A percentile compares a stretch with the other conserved stretches of the same genome.
These are phyloP conservation scores for Leptomonas pyrrhocoris DNA, from an alignment of 208 protist species.

Conservation along the genomic window DNA sequence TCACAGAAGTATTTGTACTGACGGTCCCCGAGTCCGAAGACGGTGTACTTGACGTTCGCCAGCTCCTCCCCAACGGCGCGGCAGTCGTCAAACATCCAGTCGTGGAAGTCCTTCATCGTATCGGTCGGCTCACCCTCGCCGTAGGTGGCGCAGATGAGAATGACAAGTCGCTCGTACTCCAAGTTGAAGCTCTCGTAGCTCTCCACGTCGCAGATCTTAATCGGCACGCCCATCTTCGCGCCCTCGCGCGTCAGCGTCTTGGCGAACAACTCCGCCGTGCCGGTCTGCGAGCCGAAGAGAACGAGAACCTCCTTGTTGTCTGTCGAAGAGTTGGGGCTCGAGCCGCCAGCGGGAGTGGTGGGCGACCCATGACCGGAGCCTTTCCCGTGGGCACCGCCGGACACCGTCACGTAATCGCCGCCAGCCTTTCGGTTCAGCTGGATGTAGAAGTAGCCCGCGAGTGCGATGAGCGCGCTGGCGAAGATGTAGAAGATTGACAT, in stretches of 20 bases:
- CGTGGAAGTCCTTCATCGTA: conserved; percentile 88
- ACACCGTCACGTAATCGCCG: not conserved
- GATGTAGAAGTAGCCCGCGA: conserved; percentile 58
- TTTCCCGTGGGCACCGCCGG: not conserved
- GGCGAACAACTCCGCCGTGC: conserved; percentile 90
- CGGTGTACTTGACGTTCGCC: conserved; percentile 75
- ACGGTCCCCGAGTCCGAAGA: conserved; percentile 90
- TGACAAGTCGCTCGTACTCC: conserved; percentile 68
- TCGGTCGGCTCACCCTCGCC: conserved; percentile 93
- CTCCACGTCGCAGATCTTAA: conserved; percentile 65
- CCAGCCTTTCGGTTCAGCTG: conserved; percentile 34
- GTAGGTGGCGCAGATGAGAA: conserved; percentile 89
- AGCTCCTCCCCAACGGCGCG: conserved; percentile 67
- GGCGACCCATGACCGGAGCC: not conserved
- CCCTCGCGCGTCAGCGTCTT: conserved; percentile 82
- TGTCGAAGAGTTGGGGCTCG: not conserved
- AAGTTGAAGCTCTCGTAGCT: conserved; percentile 66
- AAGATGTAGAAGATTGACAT: conserved; percentile 44
- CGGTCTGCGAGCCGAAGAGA: conserved; percentile 89
- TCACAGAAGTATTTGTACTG: conserved; percentile 93
- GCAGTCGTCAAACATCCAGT: conserved; percentile 81
- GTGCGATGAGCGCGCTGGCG: conserved; percentile 40
- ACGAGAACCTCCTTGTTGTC: conserved; percentile 64
- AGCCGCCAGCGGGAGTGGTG: not conserved
- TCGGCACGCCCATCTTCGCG: conserved; percentile 65